These are phyloP conservation scores for Ciborinia camelliae DNA, from an alignment of 2,329 filamentous ascomycete genomes.

Conservation along the genomic window DNA sequence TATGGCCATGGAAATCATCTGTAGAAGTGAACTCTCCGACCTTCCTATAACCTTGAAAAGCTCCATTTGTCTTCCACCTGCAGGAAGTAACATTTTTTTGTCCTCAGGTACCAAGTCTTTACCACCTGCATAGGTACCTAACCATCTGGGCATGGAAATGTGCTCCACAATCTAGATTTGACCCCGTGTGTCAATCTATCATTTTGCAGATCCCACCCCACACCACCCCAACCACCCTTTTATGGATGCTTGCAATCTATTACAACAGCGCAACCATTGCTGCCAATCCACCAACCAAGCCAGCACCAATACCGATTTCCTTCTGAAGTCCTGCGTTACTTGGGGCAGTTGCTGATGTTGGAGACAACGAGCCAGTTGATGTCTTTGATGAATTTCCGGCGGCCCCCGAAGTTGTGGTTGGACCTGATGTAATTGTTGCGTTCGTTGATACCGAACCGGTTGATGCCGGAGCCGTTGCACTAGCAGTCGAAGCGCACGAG, in stretches of 20 bases:
- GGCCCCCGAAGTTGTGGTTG: background rate
- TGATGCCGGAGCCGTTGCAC: slow-evolving; percentile 18
- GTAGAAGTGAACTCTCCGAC: background rate
- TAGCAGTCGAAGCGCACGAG: slow-evolving; percentile 21
- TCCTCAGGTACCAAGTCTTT: background rate
- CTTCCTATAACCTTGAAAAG: background rate
- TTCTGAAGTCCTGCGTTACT: slow-evolving; percentile 26
- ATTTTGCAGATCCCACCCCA: background rate
- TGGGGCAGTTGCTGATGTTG: slow-evolving; percentile 24
- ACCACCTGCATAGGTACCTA: no score
- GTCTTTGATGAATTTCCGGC: background rate
- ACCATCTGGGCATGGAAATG: background rate
- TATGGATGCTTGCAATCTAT: slow-evolving; percentile 13
- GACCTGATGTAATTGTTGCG: background rate
- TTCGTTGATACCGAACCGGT: no score
- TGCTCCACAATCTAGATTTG: slow-evolving; percentile 5
- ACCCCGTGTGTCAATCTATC: background rate
- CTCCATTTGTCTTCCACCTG: slow-evolving; percentile 1
- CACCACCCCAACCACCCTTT: background rate
- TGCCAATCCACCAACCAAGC: slow-evolving; percentile 30
- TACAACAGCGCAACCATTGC: slow-evolving; percentile 28
- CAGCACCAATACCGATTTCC: slow-evolving; percentile 28
- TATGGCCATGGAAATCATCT: background rate
- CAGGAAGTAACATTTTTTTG: background rate
- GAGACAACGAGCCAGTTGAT: slow-evolving; percentile 1